Evolutionary conservation across 1,284 basidiomycete genomes (phyloP), one percentile per base, ranked within the genome.

Genomic region (Megacollybia platyphylla): DNA sequence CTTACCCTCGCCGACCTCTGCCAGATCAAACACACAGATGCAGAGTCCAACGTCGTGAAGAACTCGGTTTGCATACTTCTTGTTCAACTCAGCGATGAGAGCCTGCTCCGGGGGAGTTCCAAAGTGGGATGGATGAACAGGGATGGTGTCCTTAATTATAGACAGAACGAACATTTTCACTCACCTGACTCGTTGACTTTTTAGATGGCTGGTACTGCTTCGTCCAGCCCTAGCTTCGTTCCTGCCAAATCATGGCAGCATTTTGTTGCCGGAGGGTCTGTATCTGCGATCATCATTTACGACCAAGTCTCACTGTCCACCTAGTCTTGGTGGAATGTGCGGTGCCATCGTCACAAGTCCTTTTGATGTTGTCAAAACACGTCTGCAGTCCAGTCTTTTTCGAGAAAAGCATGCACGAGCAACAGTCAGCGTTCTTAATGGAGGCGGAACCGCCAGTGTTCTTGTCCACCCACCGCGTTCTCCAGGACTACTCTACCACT

Each of bases 351-450:
- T 97, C 7, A 99, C 94, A 0, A 91, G 90, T 30, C 94, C 94
- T 0, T 92, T 98, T 52, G 94, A 99, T 60, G 90, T 99, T 24
- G 93, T 98, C 52, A 98, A 98, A 65, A 99, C 96, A 24, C 81
- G 94, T 3, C 68, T 98, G 7, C 94, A 98, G 63, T 96, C 91
- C 0, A 84, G 85, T 61, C 64, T 97, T 32, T 97, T 93, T 60
- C 69, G 70, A 39, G 72, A 79, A 52, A 76, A 75, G 46, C 15
- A 11, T 34, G 31, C 69, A 70, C 39, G 50, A 65, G 31, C 31
- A 34, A 6, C 31, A 34, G 15, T 34, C 5, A 56, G 68, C 5
- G 55, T 68, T 2, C 57, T 68, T 8, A 62, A 68, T 13, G 64
- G 68, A 17, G 65, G 64, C 2, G 68, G 59, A 15, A 62, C 61